phyloP scores from a whole-genome alignment of 2,329 filamentous ascomycete genomes.

The Stylonectria norvegica region DNA sequence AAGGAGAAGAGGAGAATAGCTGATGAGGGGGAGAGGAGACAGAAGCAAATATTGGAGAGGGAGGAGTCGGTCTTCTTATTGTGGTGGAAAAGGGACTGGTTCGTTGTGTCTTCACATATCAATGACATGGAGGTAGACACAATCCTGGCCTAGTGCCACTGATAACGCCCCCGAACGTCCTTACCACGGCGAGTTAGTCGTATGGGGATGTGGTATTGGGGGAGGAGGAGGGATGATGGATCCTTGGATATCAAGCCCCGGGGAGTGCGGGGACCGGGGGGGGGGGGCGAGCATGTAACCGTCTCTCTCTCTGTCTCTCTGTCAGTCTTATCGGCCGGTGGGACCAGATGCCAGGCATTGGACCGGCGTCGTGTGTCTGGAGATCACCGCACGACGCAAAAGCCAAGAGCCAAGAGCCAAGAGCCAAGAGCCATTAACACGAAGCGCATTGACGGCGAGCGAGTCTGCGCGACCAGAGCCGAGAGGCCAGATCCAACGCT shows the following conservation, averaged over 20 bases:
- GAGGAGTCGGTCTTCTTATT: slow-evolving; percentile 8
- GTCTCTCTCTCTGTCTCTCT: too few species aligned
- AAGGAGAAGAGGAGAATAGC: not conserved
- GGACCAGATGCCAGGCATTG: too few species aligned
- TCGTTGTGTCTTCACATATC: slow-evolving; percentile 4
- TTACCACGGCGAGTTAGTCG: slow-evolving; percentile 3
- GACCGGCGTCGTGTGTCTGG: too few species aligned
- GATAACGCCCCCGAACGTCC: slow-evolving; percentile 11
- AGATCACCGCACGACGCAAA: too few species aligned
- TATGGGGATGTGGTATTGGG: slow-evolving; percentile 4
- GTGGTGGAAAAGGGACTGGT: not conserved
- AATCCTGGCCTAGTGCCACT: slow-evolving; percentile 5
- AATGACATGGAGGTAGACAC: slow-evolving; percentile 8
- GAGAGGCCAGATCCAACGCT: too few species aligned
- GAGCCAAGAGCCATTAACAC: too few species aligned
- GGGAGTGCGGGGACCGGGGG: not conserved
- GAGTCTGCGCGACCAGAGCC: too few species aligned
- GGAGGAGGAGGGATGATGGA: not conserved
- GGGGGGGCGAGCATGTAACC: too few species aligned
- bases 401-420: too few species aligned
- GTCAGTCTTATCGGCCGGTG: too few species aligned
- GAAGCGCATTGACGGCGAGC: too few species aligned
- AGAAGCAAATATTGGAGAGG: not conserved
- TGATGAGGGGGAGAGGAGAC: slow-evolving; percentile 1
- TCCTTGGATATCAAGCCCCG: not conserved